phyloP scores from a whole-genome alignment of 2,329 filamentous ascomycete genomes.

The Fusarium verticillioides region DNA sequence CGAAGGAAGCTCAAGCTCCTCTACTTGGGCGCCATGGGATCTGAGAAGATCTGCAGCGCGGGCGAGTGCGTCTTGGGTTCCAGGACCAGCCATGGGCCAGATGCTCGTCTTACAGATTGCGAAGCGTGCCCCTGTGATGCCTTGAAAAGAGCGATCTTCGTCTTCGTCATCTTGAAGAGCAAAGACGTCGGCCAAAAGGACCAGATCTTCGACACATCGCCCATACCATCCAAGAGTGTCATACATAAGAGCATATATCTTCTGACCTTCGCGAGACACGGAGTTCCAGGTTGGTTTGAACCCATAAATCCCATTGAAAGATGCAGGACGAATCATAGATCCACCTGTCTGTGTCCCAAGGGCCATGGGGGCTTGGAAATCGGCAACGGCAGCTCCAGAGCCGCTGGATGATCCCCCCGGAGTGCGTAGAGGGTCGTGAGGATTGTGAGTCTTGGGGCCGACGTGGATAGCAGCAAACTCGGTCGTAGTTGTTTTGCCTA shows the following conservation, averaged over 20 bases:
- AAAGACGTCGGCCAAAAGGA: slow-evolving; percentile 67
- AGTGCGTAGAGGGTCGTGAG: slow-evolving; percentile 72
- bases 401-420: slow-evolving; percentile 77
- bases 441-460: slow-evolving; percentile 68
- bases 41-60: slow-evolving; percentile 54
- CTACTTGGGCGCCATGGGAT: slow-evolving; percentile 63
- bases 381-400: slow-evolving; percentile 73
- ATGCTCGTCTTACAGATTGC: slow-evolving; percentile 66
- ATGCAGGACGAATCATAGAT: slow-evolving; percentile 71
- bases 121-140: slow-evolving; percentile 63
- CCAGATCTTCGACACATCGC: slow-evolving; percentile 67
- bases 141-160: slow-evolving; percentile 52
- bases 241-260: slow-evolving; percentile 67
- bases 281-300: slow-evolving; percentile 75
- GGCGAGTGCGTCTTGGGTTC: slow-evolving; percentile 57
- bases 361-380: slow-evolving; percentile 69
- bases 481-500: slow-evolving; percentile 61
- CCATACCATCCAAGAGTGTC: slow-evolving; percentile 73
- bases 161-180: slow-evolving; percentile 57
- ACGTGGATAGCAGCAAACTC: slow-evolving; percentile 69
- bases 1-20: slow-evolving; percentile 65
- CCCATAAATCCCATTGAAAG: slow-evolving; percentile 74
- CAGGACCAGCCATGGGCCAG: slow-evolving; percentile 62
- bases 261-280: slow-evolving; percentile 71
- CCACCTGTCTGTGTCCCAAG: slow-evolving; percentile 76